Evolutionary conservation across 2,329 filamentous ascomycete species (phyloP).

Genomic region (Madurella fahalii): DNA sequence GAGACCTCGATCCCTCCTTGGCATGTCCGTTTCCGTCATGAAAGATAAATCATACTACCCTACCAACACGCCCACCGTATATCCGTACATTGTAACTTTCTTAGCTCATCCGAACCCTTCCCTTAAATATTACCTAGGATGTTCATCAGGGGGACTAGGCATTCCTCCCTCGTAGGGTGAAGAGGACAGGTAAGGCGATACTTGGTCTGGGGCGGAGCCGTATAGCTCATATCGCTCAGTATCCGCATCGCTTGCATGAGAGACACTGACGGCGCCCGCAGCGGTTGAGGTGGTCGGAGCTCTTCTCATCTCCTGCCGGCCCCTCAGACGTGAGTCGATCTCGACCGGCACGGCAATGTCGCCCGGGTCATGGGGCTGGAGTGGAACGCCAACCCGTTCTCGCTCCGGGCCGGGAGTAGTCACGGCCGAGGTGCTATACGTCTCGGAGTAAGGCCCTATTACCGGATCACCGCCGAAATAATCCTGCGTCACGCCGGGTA

Average conservation of each 20-base stretch:
- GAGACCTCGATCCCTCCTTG: too few species aligned
- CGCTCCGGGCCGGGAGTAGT: constrained; percentile 30
- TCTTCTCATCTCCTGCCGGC: not conserved
- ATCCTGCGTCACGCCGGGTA: constrained; percentile 34
- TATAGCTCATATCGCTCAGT: constrained; percentile 42
- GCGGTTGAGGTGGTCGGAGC: not conserved
- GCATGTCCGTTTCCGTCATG: too few species aligned
- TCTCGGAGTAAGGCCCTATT: constrained; percentile 45
- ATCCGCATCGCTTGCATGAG: not conserved
- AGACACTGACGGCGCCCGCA: not conserved
- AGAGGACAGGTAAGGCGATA: constrained; percentile 10
- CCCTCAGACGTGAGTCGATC: constrained; percentile 40
- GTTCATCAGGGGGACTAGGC: constrained; percentile 6
- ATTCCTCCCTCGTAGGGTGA: not conserved
- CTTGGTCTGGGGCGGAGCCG: constrained; percentile 31
- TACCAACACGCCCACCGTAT: too few species aligned
- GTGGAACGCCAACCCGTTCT: constrained; percentile 35
- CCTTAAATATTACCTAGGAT: not conserved
- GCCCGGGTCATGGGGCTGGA: constrained; percentile 43
- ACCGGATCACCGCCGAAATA: constrained; percentile 45
- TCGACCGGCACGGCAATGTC: constrained; percentile 52
- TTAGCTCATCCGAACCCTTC: too few species aligned
- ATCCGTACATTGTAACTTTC: too few species aligned
- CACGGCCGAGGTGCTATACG: constrained; percentile 21
- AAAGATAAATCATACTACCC: too few species aligned